Conservation (phyloP, 441 rosid genomes). For the Populus hybrid region DNA sequence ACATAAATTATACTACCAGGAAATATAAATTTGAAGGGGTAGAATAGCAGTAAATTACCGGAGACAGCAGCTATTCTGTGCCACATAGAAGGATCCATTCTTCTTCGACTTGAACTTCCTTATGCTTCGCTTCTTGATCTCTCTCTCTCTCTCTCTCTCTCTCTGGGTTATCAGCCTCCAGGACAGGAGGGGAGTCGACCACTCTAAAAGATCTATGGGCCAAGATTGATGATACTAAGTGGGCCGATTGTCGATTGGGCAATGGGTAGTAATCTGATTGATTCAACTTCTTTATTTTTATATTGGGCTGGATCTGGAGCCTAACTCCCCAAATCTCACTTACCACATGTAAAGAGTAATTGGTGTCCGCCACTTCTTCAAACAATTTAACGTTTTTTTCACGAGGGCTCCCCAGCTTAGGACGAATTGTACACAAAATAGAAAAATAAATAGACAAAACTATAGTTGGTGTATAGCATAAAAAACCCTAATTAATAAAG, state of each 20-base stretch:
- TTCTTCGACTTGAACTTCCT: neutral
- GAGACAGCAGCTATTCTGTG: conserved; percentile 83
- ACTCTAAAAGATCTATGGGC: neutral
- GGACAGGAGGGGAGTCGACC: neutral
- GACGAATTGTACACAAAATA: no score
- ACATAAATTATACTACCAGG: neutral
- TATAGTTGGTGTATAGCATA: no score
- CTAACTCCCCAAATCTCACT: neutral
- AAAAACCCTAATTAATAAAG: no score
- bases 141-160: neutral
- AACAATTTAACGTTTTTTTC: no score
- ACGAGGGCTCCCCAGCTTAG: no score
- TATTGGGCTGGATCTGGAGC: neutral
- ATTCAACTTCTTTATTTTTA: no score
- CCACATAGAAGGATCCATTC: conserved; percentile 67
- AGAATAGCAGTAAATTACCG: conserved; percentile 30
- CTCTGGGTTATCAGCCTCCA: neutral
- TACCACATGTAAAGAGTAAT: no score
- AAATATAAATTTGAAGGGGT: neutral
- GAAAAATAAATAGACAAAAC: no score
- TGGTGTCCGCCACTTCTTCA: no score
- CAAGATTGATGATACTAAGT: neutral
- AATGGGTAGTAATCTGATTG: neutral
- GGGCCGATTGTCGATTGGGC: neutral
- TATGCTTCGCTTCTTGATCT: neutral